Base-by-base conservation (phyloP, 306 rosid species). In the Inga laurina region DNA sequence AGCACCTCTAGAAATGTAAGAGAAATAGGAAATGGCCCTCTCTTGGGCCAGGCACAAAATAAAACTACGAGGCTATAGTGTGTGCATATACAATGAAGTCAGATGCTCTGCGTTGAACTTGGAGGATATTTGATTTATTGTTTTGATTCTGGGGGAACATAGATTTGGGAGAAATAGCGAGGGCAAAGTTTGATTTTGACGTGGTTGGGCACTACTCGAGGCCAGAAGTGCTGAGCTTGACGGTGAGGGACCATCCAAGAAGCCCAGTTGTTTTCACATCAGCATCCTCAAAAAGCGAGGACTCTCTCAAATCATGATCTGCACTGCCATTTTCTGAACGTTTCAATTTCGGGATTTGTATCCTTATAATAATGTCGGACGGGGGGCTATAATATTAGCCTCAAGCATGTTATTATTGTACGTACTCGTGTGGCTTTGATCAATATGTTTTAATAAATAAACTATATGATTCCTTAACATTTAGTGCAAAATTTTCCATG, bases 191-290 rank as follows among this genome's bases (percentile, higher is more conserved):
- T 51, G 94, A 78, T 88, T 96, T 96, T 46, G 98, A 96, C 56
- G 99, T 93, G 89, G 94, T 93, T 62, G 99, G 99, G 82, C 98
- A 96, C 85, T 96, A 90, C 80, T 85, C 97, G 43, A 90, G 97
- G 83, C 97, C 98, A 35, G 98, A 96, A 83, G 96, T 96, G 75
- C 93, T 96, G 34, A 91, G 93, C 90, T 87, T 96, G 90, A 81
- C 65, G 79, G 97, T 92, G 59, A 88, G 84, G 87, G 99, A 93
- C 86, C 90, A 91, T 82, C 99, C 94, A 39, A 32, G 91, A 54
- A 86, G 65, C 32, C 90, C 97, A 6, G 99, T 91, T 81, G 86
- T 93, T 72, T 96, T 91, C 81, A 48, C 94, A 75, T 91, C 98
- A 49, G 19, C 89, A n/a, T 76, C 92, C 1, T 66, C 88, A 32